Conservation (phyloP, 129 eudicot species). For the Deinandra increscens region DNA sequence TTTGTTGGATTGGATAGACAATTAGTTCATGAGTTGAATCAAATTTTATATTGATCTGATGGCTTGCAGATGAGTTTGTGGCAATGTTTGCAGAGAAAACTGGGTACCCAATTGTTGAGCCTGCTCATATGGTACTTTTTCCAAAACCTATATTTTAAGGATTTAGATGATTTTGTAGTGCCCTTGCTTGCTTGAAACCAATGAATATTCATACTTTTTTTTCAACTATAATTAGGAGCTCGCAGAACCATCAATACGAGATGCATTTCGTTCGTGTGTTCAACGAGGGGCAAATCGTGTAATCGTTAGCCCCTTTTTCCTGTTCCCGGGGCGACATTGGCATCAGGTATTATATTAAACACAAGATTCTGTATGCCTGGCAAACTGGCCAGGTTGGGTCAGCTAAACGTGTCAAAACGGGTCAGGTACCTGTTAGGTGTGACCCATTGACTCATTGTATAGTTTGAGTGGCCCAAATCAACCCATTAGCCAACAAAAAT, state of each 20-base stretch:
- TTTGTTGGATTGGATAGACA: not conserved
- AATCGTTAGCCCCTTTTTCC: constrained; percentile 90
- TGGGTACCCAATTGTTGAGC: constrained; percentile 87
- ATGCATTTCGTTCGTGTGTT: constrained; percentile 75
- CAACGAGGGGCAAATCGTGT: constrained; percentile 82
- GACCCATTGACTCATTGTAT: not conserved
- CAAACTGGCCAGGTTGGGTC: not conserved
- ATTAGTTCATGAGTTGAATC: constrained; percentile 1
- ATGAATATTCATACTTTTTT: constrained; percentile 5
- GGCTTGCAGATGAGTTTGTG: constrained; percentile 85
- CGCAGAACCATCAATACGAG: constrained; percentile 80
- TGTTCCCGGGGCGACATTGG: constrained; percentile 97
- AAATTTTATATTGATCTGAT: constrained; percentile 7
- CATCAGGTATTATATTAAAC: constrained; percentile 57
- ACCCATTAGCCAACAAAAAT: not conserved
- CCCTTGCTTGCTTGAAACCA: constrained; percentile 12
- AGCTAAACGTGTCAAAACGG: not conserved
- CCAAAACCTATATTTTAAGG: not conserved
- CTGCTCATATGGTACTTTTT: constrained; percentile 88
- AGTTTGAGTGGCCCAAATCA: too few species aligned
- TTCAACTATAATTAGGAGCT: constrained; percentile 50
- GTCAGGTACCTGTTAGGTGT: not conserved
- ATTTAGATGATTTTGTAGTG: not conserved
- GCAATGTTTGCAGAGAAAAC: constrained; percentile 74
- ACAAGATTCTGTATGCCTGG: not conserved